phyloP scores from a whole-genome alignment of 768 basidiomycete genomes.

The Aureoboletus auriporus region DNA sequence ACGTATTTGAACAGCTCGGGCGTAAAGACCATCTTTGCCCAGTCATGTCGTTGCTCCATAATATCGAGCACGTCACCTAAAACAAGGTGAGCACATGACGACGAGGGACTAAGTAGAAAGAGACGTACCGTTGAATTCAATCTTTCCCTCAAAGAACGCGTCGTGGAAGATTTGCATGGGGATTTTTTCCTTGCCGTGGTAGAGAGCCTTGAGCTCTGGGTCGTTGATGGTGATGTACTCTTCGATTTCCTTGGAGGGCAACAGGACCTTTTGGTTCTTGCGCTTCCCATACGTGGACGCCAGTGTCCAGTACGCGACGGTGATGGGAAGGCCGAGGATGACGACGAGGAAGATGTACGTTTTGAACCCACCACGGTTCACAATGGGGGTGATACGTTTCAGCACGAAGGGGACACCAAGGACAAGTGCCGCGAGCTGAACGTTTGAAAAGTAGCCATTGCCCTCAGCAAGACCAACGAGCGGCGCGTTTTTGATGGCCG shows the following conservation, averaged over 20 bases:
- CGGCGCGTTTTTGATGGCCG: conserved; percentile 84
- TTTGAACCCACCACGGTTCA: conserved; percentile 81
- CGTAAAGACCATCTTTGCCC: conserved; percentile 90
- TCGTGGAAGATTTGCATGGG: conserved; percentile 98
- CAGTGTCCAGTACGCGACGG: conserved; percentile 86
- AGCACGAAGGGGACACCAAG: conserved; percentile 80
- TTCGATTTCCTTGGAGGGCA: conserved; percentile 84
- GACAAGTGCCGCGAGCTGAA: conserved; percentile 72
- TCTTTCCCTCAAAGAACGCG: conserved; percentile 93
- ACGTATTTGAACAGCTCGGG: conserved; percentile 92
- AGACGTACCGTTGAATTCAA: conserved; percentile 86
- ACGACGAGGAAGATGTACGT: conserved; percentile 79
- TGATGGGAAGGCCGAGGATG: conserved; percentile 70
- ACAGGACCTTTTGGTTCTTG: conserved; percentile 77
- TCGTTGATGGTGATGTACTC: conserved; percentile 92
- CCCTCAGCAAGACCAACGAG: conserved; percentile 80
- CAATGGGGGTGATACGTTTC: conserved; percentile 76
- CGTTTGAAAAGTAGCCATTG: conserved; percentile 79
- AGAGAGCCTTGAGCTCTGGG: conserved; percentile 70
- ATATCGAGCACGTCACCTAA: conserved; percentile 90
- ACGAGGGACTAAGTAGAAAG: background rate
- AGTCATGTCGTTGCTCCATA: conserved; percentile 93
- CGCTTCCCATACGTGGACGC: conserved; percentile 78
- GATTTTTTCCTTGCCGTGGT: conserved; percentile 85
- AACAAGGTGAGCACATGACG: background rate